phyloP scores from a whole-genome alignment of 1,139 yeast species.

The Insectozyma bohioensis region DNA sequence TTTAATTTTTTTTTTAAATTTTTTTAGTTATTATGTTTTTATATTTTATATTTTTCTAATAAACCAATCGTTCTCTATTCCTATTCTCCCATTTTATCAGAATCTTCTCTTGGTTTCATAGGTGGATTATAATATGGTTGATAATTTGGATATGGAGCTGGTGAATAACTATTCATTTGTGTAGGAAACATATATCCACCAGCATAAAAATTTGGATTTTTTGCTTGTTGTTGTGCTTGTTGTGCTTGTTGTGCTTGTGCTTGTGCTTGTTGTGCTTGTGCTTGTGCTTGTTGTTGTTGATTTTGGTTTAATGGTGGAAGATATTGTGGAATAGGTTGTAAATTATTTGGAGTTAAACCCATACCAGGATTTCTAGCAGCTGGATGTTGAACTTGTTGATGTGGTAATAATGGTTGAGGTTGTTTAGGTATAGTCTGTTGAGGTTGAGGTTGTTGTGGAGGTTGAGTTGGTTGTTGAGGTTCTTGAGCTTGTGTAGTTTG shows the following conservation, averaged over 20 bases:
- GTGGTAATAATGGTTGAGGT: background rate
- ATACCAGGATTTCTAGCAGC: slow-evolving; percentile 6
- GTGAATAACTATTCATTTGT: slow-evolving; percentile 6
- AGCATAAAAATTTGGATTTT: slow-evolving; percentile 5
- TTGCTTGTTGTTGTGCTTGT: slow-evolving; percentile 12
- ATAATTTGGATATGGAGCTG: slow-evolving; percentile 3
- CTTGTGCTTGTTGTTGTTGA: slow-evolving; percentile 5
- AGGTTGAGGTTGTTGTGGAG: background rate
- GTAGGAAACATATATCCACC: slow-evolving; percentile 12
- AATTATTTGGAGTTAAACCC: too few relatives aligned
- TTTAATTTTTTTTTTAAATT: too few relatives aligned
- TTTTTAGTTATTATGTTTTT: too few relatives aligned
- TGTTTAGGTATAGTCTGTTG: slow-evolving; percentile 7
- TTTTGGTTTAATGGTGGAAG: background rate
- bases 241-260: slow-evolving; percentile 7
- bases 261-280: background rate
- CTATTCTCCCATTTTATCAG: slow-evolving; percentile 3
- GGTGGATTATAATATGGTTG: slow-evolving; percentile 3
- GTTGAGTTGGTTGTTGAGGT: slow-evolving; percentile 6
- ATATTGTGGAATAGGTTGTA: slow-evolving; percentile 6
- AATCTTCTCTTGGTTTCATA: background rate
- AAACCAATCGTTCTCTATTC: background rate
- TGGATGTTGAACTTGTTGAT: slow-evolving; percentile 3
- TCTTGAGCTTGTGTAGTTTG: slow-evolving; percentile 7
- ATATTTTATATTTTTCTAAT: background rate